Base-by-base conservation (phyloP, 1,284 basidiomycete genomes). In the Apiotrichum veenhuisii region DNA sequence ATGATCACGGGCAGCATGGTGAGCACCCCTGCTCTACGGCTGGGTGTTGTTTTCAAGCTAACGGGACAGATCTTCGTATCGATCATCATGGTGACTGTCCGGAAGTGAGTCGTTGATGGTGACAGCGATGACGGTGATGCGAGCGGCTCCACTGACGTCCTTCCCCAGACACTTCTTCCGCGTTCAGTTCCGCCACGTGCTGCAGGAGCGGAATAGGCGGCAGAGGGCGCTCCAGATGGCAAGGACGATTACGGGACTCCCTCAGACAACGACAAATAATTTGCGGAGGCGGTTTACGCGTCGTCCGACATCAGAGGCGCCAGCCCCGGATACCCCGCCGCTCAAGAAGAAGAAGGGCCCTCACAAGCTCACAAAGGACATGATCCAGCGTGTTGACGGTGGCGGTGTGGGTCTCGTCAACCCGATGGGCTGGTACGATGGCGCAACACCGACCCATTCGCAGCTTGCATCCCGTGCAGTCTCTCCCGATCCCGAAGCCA, bases 341-440 rank as follows among this genome's bases (percentile, higher is more conserved):
- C 41, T 27, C 42, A 62, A 64, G 50, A 64, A 64, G 50, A 74
- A 73, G 65, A 74, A 76, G 62, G 68, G 62, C 59, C 70, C 60
- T 46, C 62, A 66, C 15, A 76, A 72, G 55, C 58, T 93, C n/a
- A 79, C 83, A 41, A 80, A 87, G 34, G 86, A 89, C 60, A 94
- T 94, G 91, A 93, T 95, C 65, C 84, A 86, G 41, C 80, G 91
- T 38, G 83, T 90, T 76, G 79, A 80, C 45, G 86, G 90, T 54
- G 84, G 84, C 50, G 85, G 85, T 0, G 88, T 89, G 1, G 87
- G 86, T 61, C 81, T 85, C n/a, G 82, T 96, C 44, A 86, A 94
- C 71, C 89, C 89, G 2, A 92, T 86, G 75, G 91, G 73, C 14
- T 72, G 74, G 72, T 75, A 75, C 51, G 74, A 75, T 33, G 44